Evolutionary conservation across 2,329 filamentous ascomycete genomes (phyloP), one percentile per base, ranked within the genome.

Genomic region (Aspergillus sclerotialis): DNA sequence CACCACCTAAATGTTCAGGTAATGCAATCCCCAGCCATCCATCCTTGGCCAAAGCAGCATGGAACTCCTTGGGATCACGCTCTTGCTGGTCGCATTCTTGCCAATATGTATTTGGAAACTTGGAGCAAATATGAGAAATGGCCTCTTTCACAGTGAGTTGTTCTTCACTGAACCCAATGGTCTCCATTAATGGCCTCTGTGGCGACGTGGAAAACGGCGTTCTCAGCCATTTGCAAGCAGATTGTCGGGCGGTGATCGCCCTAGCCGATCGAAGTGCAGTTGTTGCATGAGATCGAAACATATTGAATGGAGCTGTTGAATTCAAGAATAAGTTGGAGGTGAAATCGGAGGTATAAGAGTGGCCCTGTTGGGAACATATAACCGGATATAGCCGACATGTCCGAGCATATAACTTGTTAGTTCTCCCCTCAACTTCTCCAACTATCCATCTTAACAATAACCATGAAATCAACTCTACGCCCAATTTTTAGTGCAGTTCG

Each of bases 21-120:
- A 92, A 64, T 0, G 84, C 84, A 45, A 90, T 88, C 3, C 85
- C 85, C 26, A 92, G 73, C 83, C 84, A 92, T 5, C 86, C 84
- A 43, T 80, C 82, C 36, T 76, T 75, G 6, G 85, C 81, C 7
- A 92, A 61, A 0, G 82, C 82, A 0, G 80, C 75, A 55, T 92
- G 84, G 26, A 93, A 79, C 23, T 87, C 83, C 32, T 75, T 72
- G 0, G 85, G 86, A 55, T 90, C 83, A 38, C 75, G 68, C 43
- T 79, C 80, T 4, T 70, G 70, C 43, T 84, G 75, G 53, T 92
- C 85, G 43, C 69, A 80, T 34, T 82, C 73, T 46, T 78, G 79
- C 84, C 84, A 90, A 61, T 89, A 90, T 8, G 52, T 56, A 47
- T 85, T 80, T 11, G 82, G 76, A 42, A 85, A 90, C 7, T 76